Percentiles rank a stretch among this genome's conserved stretches.
phyloP scores from a whole-genome alignment of 257 asterid genomes.

The Solanum phureja region DNA sequence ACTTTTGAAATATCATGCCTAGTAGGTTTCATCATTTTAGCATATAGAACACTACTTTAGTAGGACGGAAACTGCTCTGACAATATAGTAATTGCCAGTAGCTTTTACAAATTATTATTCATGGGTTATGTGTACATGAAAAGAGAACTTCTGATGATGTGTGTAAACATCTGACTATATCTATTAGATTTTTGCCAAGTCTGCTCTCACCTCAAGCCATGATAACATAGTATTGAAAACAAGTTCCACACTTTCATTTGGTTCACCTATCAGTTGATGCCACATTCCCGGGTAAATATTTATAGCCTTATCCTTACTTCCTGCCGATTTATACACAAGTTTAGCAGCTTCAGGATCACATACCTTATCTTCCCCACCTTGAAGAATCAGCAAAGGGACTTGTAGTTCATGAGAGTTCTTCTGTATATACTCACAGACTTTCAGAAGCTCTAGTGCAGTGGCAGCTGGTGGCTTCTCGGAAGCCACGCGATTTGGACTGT shows the following conservation, averaged over 20 bases:
- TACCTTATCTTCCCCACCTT: conserved; percentile 51
- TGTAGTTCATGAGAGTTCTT: conserved; percentile 29
- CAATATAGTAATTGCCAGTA: neutral
- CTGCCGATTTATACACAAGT: conserved; percentile 28
- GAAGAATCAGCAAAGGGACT: conserved; percentile 61
- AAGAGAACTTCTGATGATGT: neutral
- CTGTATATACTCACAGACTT: conserved; percentile 38
- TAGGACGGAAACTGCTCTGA: neutral
- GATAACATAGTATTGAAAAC: neutral
- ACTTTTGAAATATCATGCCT: neutral
- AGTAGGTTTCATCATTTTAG: neutral
- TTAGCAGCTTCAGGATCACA: conserved; percentile 62
- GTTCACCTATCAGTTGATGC: conserved; percentile 47
- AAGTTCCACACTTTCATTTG: conserved; percentile 5
- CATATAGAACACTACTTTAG: neutral
- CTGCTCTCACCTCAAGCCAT: conserved; percentile 11
- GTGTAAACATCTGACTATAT: neutral
- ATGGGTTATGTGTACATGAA: neutral
- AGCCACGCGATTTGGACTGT: conserved; percentile 42
- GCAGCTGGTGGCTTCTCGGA: conserved; percentile 54
- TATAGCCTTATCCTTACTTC: conserved; percentile 58
- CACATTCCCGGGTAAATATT: conserved; percentile 61
- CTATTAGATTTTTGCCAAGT: neutral
- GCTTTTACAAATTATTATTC: neutral
- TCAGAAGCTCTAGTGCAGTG: conserved; percentile 46